Conservation (phyloP, 257 asterid genomes). For the Echium plantagineum region DNA sequence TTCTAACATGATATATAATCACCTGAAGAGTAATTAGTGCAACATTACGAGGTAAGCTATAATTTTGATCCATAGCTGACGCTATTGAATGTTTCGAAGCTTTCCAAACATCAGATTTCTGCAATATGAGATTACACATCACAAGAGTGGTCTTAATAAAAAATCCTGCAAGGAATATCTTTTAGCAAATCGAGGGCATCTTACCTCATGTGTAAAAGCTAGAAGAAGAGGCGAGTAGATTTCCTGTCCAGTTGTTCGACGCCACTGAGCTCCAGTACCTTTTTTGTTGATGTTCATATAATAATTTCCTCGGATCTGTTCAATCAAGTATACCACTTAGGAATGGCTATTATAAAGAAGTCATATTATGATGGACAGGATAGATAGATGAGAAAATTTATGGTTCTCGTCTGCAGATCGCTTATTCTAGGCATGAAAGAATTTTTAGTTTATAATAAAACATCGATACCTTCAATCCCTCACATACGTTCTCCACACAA, state of each 20-base stretch:
- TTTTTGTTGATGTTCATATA: constrained; percentile 39
- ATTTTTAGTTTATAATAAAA: not conserved
- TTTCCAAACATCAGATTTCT: constrained; percentile 55
- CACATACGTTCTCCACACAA: constrained; percentile 33
- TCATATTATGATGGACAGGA: not conserved
- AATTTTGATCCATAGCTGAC: constrained; percentile 48
- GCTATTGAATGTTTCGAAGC: constrained; percentile 36
- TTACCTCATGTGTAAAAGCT: constrained; percentile 68
- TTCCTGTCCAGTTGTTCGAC: constrained; percentile 77
- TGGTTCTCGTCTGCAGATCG: not conserved
- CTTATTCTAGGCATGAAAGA: not conserved
- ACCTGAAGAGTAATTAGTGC: constrained; percentile 85
- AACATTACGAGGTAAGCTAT: constrained; percentile 57
- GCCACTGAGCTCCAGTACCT: constrained; percentile 69
- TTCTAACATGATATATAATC: constrained; percentile 8
- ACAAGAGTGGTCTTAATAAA: constrained; percentile 6
- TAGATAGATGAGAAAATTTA: not conserved
- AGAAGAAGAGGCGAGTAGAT: constrained; percentile 76
- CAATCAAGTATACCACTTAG: not conserved
- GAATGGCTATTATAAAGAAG: not conserved
- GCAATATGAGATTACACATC: constrained; percentile 11
- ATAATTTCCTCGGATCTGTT: constrained; percentile 72
- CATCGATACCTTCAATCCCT: constrained; percentile 53
- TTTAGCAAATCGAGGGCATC: not conserved
- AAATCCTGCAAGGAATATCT: too few species aligned